Evolutionary conservation across 2,329 filamentous ascomycete species (phyloP).

Genomic region (Fusarium proliferatum): DNA sequence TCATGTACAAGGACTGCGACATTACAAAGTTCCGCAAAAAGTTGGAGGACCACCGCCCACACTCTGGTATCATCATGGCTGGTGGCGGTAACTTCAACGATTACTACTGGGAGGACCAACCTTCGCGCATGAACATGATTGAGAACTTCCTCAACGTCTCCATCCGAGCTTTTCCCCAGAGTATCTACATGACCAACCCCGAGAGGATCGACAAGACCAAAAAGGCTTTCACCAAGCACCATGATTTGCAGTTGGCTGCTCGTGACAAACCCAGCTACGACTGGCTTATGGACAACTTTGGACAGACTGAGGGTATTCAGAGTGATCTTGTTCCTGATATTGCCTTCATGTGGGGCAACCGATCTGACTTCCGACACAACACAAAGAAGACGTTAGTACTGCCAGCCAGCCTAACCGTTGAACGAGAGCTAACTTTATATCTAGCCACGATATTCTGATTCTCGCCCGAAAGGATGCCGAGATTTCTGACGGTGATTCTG

Average conservation of each 20-base stretch:
- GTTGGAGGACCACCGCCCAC: slow-evolving; percentile 43
- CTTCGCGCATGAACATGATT: slow-evolving; percentile 47
- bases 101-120: slow-evolving; percentile 46
- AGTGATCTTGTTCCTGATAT: slow-evolving; percentile 43
- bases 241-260: slow-evolving; percentile 42
- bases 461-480: slow-evolving; percentile 43
- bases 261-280: slow-evolving; percentile 44
- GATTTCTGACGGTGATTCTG: slow-evolving; percentile 39
- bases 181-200: slow-evolving; percentile 39
- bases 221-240: slow-evolving; percentile 35
- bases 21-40: slow-evolving; percentile 34
- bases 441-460: slow-evolving; percentile 42
- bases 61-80: slow-evolving; percentile 45
- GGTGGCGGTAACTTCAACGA: slow-evolving; percentile 46
- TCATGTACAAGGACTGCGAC: slow-evolving; percentile 42
- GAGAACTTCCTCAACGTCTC: slow-evolving; percentile 37
- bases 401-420: not conserved
- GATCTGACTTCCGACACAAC: slow-evolving; percentile 42
- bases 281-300: slow-evolving; percentile 42
- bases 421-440: slow-evolving; percentile 14
- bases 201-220: slow-evolving; percentile 38
- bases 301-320: slow-evolving; percentile 32
- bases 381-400: slow-evolving; percentile 43
- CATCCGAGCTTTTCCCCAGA: slow-evolving; percentile 44
- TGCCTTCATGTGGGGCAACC: slow-evolving; percentile 46